Evolutionary conservation across 306 rosid genomes (phyloP), one percentile per base, ranked within the genome.

Genomic region (Glycine soja): DNA sequence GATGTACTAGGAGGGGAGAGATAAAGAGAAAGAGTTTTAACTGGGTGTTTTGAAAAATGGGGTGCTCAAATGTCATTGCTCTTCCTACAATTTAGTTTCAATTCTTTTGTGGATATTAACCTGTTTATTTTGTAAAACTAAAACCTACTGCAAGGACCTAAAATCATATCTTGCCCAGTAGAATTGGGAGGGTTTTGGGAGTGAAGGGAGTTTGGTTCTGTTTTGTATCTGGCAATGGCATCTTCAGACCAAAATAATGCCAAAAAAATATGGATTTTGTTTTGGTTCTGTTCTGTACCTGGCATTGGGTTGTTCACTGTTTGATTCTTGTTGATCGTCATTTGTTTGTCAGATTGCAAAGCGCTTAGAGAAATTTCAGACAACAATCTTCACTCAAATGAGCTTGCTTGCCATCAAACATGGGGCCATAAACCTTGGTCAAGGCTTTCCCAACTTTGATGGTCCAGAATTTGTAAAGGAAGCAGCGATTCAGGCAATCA

Each of bases 311-410:
- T 1, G 10, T 43, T 6, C 10, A 0, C 47, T 2, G 12, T 46
- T 46, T 45, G 16, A 6, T 56, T 48, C 24, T 76, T 50, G 67
- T 76, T 77, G 14, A 67, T 71, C 70, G 32, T 48, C 72, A 14
- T 83, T 52, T 87, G 64, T 80, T 82, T 87, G 77, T 71, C 79
- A 95, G 98, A 85, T 93, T 79, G 89, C 99, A 15, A 93, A 92
- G 88, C 96, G 98, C 61, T 83, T 93, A 74, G 99, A 93, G 86
- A 95, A 93, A 85, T 91, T 95, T 87, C 90, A 91, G 80, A 93
- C 98, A 3, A 91, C 97, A 71, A 95, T 95, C 70, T 95, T 95
- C 86, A 93, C 96, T 3, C 95, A 90, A 84, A 95, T 95, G 96
- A 95, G 97, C 74, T 90, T 68, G 82, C 93, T 95, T 11, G 99